A percentile compares a stretch with the other conserved stretches of the same genome.
Conservation (phyloP, 164 flowering plant genomes). For the Vitis labrusca region DNA sequence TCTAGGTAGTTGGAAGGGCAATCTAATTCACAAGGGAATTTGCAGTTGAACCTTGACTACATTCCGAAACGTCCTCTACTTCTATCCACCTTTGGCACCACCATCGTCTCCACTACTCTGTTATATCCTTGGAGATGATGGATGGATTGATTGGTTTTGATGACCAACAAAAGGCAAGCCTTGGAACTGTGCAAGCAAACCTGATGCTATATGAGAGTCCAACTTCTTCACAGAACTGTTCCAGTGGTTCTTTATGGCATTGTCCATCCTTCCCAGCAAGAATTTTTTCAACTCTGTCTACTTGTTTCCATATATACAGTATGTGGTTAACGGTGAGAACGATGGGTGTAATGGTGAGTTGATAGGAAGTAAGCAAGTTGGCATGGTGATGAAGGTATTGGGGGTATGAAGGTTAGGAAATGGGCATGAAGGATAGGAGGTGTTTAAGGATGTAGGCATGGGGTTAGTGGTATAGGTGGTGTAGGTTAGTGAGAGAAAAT, state of each 20-base stretch:
- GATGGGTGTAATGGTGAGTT: too few relatives aligned
- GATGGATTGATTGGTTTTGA: constrained; percentile 38
- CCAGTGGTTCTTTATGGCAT: constrained; percentile 99
- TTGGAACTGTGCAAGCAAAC: constrained; percentile 64
- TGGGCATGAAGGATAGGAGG: too few relatives aligned
- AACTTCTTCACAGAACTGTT: constrained; percentile 96
- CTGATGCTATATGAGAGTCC: constrained; percentile 79
- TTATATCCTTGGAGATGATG: constrained; percentile 45
- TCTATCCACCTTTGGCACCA: constrained; percentile 37
- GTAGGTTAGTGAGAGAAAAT: too few relatives aligned
- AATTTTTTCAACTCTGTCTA: constrained; percentile 96
- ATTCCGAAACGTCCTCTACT: constrained; percentile 67
- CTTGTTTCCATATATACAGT: constrained; percentile 70
- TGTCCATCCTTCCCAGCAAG: constrained; percentile 98
- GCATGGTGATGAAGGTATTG: too few relatives aligned
- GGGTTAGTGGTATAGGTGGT: too few relatives aligned
- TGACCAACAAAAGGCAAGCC: constrained; percentile 44
- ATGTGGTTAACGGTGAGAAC: too few relatives aligned
- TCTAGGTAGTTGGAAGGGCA: constrained; percentile 25
- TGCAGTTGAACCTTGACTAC: constrained; percentile 68
- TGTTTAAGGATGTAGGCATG: too few relatives aligned
- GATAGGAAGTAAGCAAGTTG: too few relatives aligned
- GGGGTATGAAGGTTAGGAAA: too few relatives aligned
- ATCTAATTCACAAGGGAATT: constrained; percentile 29
- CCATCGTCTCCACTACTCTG: constrained; percentile 52